Evolutionary conservation across 352 stramenopile species (phyloP), one percentile per base, ranked within the genome.

Genomic region (Pythium plurisporium): DNA sequence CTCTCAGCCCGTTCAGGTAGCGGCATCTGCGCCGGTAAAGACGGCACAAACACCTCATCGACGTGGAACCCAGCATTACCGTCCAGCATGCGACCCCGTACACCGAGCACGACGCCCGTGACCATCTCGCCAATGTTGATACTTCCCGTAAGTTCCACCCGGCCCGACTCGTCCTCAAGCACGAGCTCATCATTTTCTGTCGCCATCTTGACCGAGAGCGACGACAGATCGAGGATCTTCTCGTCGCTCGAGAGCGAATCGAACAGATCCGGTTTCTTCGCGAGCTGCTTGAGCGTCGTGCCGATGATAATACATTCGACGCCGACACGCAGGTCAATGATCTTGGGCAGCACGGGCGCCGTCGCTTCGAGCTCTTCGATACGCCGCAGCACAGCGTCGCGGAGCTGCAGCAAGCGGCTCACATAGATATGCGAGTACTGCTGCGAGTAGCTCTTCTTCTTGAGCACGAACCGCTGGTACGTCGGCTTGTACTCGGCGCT

Each of bases 381-480:
- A 30, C 74, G 70, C 2, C 63, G 62, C 26, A 67, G 57, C 29
- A 96, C 70, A 3, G 73, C 56, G 25, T 84, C 72, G 25, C 87
- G 86, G 42, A 97, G 76, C 56, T 72, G 63, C 50, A 74, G 64
- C 58, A 96, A 59, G 3, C 89, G 83, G 59, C 73, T 91, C 55
- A 92, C 76, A 69, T 97, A 97, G 33, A 97, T 87, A 70, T 96
- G 86, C 55, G 81, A 94, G 70, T 91, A 97, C 66, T 97, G 89
- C 64, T 92, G 85, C 14, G 68, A 74, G 67, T 91, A 97, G 58
- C 57, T 81, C 62, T 91, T 89, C 45, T 91, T 73, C 69, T 94
- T 89, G 27, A 94, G 69, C 53, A 90, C 72, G 55, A 95, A 96
- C 34, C 87, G 79, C 67, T 75, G 69, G 59, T 74, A 77, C 36